Base-by-base conservation (phyloP, 2,329 filamentous ascomycete genomes). In the Capronia epimyces region DNA sequence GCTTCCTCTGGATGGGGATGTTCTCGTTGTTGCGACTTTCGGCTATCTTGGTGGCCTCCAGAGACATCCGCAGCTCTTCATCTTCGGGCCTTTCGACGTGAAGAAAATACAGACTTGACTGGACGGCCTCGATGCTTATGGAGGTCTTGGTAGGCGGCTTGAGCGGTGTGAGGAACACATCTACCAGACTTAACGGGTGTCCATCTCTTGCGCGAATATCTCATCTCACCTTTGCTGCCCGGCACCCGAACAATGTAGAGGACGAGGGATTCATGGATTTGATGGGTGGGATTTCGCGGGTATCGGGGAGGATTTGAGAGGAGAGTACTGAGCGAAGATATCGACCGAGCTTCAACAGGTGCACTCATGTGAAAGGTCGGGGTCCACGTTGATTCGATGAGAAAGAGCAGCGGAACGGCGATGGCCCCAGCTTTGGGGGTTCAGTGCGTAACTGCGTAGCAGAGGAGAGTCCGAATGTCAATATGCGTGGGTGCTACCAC, bases 161-260 rank as follows among this genome's bases (percentile, higher is more conserved):
- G 56, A 93, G 79, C 0, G 93, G 87, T 1, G 91, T 94, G 40
- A 98, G 81, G 61, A 96, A 94, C 50, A 96, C 79, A 76, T 96
- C 91, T 93, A 62, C 20, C 31, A 46, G 29, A 44, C 43, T 57
- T 50, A 57, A 52, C 43, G 41, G 25, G 25, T 34, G 36, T 52
- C 44, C 48, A 34, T 46, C 54, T 52, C 48, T 53, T 50, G 32
- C 31, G 45, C 41, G 34, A 25, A 21, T 45, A 15, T 52, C 46
- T 55, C 74, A 90, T 88, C 88, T 55, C 74, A 90, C 89, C 88
- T 83, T 83, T 82, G 57, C 87, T 95, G 18, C 91, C 91, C 1
- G 93, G 93, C 0, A 98, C 91, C 59, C 91, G 78, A 29, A 91
- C 89, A 59, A 98, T 94, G 70, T 98, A 98, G 34, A 98, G 78